These are phyloP conservation scores for Gloeostereum incarnatum DNA, from an alignment of 768 basidiomycete species.

Conservation along the genomic window DNA sequence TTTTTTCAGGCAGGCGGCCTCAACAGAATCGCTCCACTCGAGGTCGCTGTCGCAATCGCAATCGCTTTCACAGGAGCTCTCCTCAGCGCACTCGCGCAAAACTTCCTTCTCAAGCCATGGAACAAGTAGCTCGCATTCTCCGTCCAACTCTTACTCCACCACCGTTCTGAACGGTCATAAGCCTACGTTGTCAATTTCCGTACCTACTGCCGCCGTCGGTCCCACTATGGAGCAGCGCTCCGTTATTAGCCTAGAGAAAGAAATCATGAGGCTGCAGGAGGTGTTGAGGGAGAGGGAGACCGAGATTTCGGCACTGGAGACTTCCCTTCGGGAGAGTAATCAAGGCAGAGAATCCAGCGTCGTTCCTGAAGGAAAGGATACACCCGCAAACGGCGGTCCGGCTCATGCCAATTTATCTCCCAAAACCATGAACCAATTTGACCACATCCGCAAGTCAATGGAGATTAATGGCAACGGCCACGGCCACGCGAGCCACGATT, in stretches of 20 bases:
- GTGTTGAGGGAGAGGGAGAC: constrained; percentile 85
- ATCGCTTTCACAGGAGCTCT: constrained; percentile 97
- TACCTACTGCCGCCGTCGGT: constrained; percentile 24
- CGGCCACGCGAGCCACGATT: constrained; percentile 16
- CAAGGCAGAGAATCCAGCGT: constrained; percentile 1
- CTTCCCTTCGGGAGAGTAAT: constrained; percentile 30
- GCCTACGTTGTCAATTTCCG: constrained; percentile 52
- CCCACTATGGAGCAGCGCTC: constrained; percentile 54
- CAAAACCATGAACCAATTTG: constrained; percentile 64
- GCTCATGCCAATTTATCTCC: constrained; percentile 45
- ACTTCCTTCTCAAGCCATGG: constrained; percentile 69
- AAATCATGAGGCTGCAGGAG: constrained; percentile 92
- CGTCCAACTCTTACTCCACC: constrained; percentile 45
- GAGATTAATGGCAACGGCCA: constrained; percentile 30
- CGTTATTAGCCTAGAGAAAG: constrained; percentile 79
- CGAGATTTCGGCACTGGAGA: constrained; percentile 78
- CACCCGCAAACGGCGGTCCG: constrained; percentile 8
- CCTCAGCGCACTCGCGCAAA: constrained; percentile 81
- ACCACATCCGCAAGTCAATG: constrained; percentile 63
- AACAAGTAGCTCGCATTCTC: constrained; percentile 50
- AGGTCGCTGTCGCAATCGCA: constrained; percentile 91
- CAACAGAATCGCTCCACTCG: constrained; percentile 80
- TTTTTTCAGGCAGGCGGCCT: constrained; percentile 87
- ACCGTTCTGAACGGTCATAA: constrained; percentile 20
- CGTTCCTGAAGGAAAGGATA: constrained; percentile 11